phyloP scores from a whole-genome alignment of 2,329 filamentous ascomycete species.

The Cercospora citrullina region DNA sequence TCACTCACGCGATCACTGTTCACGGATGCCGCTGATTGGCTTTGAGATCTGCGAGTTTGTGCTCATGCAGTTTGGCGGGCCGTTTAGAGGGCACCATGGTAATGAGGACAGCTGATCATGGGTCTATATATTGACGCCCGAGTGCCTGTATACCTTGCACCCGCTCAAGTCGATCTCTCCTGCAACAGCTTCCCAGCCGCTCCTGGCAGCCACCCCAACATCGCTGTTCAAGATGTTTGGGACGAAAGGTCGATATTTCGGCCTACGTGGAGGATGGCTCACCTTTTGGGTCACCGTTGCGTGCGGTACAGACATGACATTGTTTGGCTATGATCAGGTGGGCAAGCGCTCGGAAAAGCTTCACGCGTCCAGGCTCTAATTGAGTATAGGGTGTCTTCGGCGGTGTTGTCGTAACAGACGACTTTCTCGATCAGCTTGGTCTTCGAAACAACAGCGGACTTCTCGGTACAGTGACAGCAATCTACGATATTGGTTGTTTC shows the following conservation, averaged over 20 bases:
- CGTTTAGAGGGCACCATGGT: background rate
- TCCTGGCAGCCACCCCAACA: background rate
- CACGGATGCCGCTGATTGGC: conserved; percentile 1
- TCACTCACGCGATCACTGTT: conserved; percentile 4
- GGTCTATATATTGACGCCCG: conserved; percentile 2
- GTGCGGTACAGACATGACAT: conserved; percentile 46
- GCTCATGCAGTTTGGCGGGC: background rate
- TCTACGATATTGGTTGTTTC: conserved; percentile 63
- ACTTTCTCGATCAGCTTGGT: conserved; percentile 25
- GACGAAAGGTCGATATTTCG: conserved; percentile 50
- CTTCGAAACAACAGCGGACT: conserved; percentile 36
- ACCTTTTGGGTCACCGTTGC: conserved; percentile 49
- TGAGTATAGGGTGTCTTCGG: conserved; percentile 51
- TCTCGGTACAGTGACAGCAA: conserved; percentile 51
- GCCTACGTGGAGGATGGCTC: conserved; percentile 56
- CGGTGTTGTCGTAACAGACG: conserved; percentile 37
- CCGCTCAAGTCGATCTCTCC: background rate
- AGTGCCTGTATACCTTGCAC: conserved; percentile 7
- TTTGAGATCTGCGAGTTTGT: conserved; percentile 2
- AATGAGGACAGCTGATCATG: conserved; percentile 5
- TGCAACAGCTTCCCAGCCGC: background rate
- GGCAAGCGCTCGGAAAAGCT: conserved; percentile 2
- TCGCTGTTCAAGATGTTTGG: conserved; percentile 21
- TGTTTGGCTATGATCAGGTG: conserved; percentile 38
- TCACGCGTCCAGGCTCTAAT: background rate